Evolutionary conservation across 306 rosid genomes (phyloP).

Genomic region (Cicer yamashitae): DNA sequence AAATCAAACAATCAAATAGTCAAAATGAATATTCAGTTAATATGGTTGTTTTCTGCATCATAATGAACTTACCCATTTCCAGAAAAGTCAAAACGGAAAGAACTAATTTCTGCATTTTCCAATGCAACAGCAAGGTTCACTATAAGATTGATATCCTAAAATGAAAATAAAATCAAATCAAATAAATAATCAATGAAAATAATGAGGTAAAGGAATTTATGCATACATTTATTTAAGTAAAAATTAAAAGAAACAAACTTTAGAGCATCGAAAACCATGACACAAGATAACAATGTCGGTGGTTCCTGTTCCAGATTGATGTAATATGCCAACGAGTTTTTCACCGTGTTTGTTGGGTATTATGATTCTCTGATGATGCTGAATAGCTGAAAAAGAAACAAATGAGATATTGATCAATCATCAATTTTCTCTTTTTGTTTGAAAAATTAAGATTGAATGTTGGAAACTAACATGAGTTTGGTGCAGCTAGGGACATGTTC

Average conservation of each 20-base stretch:
- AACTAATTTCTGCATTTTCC: conserved; percentile 64
- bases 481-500: not conserved
- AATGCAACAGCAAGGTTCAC: conserved; percentile 66
- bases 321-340: conserved; percentile 68
- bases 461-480: not conserved
- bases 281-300: conserved; percentile 64
- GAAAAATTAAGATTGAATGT: no score
- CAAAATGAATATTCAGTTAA: not conserved
- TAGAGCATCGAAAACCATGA: conserved; percentile 65
- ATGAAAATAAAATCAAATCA: not conserved
- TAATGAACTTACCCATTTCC: conserved; percentile 71
- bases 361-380: conserved; percentile 46
- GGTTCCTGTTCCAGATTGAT: conserved; percentile 60
- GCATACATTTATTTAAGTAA: not conserved
- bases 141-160: conserved; percentile 53
- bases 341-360: conserved; percentile 62
- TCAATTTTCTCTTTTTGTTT: not conserved
- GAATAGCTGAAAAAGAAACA: conserved; percentile 44
- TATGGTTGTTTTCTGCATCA: not conserved
- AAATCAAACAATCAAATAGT: not conserved
- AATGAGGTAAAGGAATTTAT: not conserved
- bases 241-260: conserved; percentile 52
- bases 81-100: conserved; percentile 72
- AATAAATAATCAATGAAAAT: conserved; percentile 6
- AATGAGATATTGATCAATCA: not conserved